Percentiles rank a stretch among this genome's conserved stretches.
Evolutionary conservation across 2,329 filamentous ascomycete genomes (phyloP).

Genomic region (Cladophialophora yegresii): DNA sequence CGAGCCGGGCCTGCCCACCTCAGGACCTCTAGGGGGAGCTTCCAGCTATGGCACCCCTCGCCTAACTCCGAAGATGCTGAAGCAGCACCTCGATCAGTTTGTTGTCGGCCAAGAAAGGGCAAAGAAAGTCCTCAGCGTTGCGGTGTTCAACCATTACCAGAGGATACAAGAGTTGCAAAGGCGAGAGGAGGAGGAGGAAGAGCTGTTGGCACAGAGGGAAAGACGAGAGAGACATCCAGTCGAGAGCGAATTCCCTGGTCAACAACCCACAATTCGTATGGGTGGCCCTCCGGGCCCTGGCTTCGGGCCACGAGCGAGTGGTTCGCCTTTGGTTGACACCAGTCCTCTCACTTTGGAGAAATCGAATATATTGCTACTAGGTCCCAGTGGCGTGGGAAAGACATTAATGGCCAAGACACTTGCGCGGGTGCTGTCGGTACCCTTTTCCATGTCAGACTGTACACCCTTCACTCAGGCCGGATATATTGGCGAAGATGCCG

Average conservation of each 20-base stretch:
- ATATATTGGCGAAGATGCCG: conserved; percentile 97
- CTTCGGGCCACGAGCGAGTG: conserved; percentile 35
- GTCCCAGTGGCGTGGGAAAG: conserved; percentile 93
- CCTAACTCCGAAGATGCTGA: conserved; percentile 68
- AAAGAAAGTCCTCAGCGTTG: conserved; percentile 86
- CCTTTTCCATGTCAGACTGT: conserved; percentile 93
- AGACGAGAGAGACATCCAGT: conserved; percentile 72
- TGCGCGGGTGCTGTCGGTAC: conserved; percentile 88
- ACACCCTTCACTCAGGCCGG: conserved; percentile 95
- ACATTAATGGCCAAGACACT: conserved; percentile 90
- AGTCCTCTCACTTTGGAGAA: conserved; percentile 80
- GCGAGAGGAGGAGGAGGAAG: conserved; percentile 76
- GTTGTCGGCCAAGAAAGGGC: conserved; percentile 94
- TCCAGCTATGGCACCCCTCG: conserved; percentile 59
- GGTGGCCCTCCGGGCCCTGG: conserved; percentile 38
- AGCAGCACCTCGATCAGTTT: conserved; percentile 90
- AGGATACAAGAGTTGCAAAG: conserved; percentile 74
- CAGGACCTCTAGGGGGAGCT: conserved; percentile 63
- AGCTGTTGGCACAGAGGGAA: conserved; percentile 69
- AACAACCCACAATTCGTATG: conserved; percentile 55
- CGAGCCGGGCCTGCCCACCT: conserved; percentile 62
- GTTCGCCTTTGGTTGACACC: conserved; percentile 54
- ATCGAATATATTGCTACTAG: conserved; percentile 87
- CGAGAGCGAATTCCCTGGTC: conserved; percentile 70
- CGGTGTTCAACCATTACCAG: conserved; percentile 97